A percentile compares a stretch with the other conserved stretches of the same genome.
Evolutionary conservation across 2,329 filamentous ascomycete species (phyloP).

Genomic region (Raffaelea albimanens): DNA sequence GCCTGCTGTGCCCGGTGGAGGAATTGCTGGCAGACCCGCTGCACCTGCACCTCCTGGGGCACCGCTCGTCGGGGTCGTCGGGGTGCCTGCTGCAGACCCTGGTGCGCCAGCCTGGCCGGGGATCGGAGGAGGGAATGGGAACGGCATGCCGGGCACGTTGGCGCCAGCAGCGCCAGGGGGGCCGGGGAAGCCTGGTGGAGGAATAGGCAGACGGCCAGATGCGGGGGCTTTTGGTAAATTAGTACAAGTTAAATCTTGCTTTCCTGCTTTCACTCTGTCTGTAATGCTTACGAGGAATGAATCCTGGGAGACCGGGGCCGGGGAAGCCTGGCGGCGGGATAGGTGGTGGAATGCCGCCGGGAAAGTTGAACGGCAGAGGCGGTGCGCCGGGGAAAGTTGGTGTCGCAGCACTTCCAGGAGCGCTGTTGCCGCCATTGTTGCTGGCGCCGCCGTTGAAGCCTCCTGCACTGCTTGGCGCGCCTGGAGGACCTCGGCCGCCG

Average conservation of each 20-base stretch:
- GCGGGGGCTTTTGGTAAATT: neutral
- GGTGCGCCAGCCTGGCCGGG: slow-evolving; percentile 14
- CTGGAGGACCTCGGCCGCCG: slow-evolving; percentile 33
- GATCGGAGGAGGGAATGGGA: slow-evolving; percentile 30
- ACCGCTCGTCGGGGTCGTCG: no score
- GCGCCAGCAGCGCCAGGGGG: slow-evolving; percentile 1
- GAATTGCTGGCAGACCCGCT: no score
- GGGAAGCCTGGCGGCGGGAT: no score
- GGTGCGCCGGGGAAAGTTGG: slow-evolving; percentile 16
- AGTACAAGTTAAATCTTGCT: no score
- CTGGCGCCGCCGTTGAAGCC: slow-evolving; percentile 12
- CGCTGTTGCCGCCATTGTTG: no score
- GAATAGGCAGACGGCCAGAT: slow-evolving; percentile 22
- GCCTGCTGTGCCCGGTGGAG: slow-evolving; percentile 16
- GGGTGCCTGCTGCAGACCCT: no score
- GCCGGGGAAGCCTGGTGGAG: slow-evolving; percentile 37
- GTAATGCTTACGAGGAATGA: no score
- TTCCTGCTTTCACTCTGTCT: no score
- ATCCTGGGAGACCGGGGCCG: no score
- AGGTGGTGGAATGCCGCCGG: slow-evolving; percentile 22
- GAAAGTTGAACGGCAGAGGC: slow-evolving; percentile 29
- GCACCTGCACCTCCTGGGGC: no score
- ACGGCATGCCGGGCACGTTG: slow-evolving; percentile 28
- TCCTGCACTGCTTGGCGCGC: slow-evolving; percentile 41
- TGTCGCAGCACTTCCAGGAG: neutral